phyloP scores from a whole-genome alignment of 805 yeast species.

The Kodamaea restingae region DNA sequence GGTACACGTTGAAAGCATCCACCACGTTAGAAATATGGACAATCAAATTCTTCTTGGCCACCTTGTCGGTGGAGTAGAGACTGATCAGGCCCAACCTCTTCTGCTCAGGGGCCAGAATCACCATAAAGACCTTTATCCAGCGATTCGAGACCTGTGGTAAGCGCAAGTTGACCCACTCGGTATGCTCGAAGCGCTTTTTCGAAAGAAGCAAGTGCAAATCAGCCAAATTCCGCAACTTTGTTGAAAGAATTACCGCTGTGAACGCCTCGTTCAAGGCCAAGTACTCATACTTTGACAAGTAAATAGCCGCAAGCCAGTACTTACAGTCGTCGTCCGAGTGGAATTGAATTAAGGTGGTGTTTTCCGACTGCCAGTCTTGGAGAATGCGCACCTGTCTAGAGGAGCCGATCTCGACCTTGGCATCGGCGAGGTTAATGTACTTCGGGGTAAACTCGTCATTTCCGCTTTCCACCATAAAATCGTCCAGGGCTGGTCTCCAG shows the following conservation, averaged over 20 bases:
- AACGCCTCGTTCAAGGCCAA: constrained; percentile 56
- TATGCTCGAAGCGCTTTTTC: constrained; percentile 44
- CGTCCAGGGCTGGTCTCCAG: constrained; percentile 36
- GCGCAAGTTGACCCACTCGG: constrained; percentile 61
- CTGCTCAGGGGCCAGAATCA: constrained; percentile 42
- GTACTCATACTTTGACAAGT: constrained; percentile 54
- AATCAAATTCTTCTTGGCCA: constrained; percentile 48
- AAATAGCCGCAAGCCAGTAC: constrained; percentile 46
- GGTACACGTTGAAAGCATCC: constrained; percentile 53
- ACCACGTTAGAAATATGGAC: constrained; percentile 44
- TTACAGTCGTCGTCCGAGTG: constrained; percentile 18
- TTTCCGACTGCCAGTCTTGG: constrained; percentile 27
- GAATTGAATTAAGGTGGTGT: constrained; percentile 24
- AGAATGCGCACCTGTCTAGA: constrained; percentile 21
- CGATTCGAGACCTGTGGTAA: constrained; percentile 55
- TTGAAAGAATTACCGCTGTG: constrained; percentile 59
- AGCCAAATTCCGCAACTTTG: constrained; percentile 51
- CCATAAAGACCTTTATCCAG: constrained; percentile 56
- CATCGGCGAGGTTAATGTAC: constrained; percentile 52
- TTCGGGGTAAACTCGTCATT: constrained; percentile 43
- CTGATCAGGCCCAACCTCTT: constrained; percentile 51
- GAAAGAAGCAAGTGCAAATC: constrained; percentile 58
- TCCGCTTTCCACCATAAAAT: constrained; percentile 23
- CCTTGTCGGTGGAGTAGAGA: constrained; percentile 47
- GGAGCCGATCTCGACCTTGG: constrained; percentile 17